Evolutionary conservation across 208 protist species (phyloP), one percentile per base, ranked within the genome.

Genomic region (Phytomonas francai): DNA sequence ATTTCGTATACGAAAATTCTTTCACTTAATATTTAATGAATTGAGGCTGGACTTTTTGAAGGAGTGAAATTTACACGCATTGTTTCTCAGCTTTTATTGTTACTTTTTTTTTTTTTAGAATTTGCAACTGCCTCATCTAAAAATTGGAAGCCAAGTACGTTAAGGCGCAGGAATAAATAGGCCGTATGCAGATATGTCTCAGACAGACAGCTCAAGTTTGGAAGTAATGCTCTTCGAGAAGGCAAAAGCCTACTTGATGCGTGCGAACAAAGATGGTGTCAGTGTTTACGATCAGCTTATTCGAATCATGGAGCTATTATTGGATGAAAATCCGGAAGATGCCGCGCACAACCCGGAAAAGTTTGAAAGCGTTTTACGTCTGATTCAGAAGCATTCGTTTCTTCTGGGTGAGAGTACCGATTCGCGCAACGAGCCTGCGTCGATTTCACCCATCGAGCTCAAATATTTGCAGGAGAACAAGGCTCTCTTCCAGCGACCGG

Each of bases 241-340:
- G 39, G 85, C 89, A 36, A 97, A 97, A 71, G 82, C 90, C 25
- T 95, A 93, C 68, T 80, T 97, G 27, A 92, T 95, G 89, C 79
- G 72, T 59, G 84, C 86, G 12, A 89, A 93, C 70, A 88, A 84
- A 65, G 88, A 95, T 71, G 92, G 92, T 54, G 78, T 93, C 36
- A 96, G 90, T 66, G 87, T 92, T 25, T 97, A 97, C 76, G 93
- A 97, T 58, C 93, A 97, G 68, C 85, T 97, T 30, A 81, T 84
- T 16, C 80, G 90, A 0, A 68, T 97, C 56, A 92, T 97, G 82
- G 82, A 92, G 72, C 28, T 84, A 28, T 68, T 94, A 25, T 76
- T 96, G 6, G 89, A 96, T 30, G 84, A 91, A 57, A 87, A 95
- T 56, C 77, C 84, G 8, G 73, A 87, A 27, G 81, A 92, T 68